Evolutionary conservation across 1,139 yeast genomes (phyloP), one percentile per base, ranked within the genome.

Genomic region (Pneumocystis oryctolagi): DNA sequence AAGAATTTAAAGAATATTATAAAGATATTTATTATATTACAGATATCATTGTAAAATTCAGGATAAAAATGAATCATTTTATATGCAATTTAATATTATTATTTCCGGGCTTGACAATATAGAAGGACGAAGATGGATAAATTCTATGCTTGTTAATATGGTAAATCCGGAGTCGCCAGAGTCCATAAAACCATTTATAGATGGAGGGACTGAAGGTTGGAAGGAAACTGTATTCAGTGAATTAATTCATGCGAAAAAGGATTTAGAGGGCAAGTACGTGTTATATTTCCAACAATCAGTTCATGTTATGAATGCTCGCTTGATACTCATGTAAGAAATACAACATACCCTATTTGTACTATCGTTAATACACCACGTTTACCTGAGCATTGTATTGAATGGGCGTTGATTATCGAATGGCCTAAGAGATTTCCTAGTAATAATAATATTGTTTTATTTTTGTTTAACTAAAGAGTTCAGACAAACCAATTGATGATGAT

Each of bases 221-320:
- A 25, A 47, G 64, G 65, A 8, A 31, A 35, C 9, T 31, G 14
- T 1, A 53, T 25, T 20, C 12, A 12, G 16, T 20, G 20, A 39
- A 14, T 14, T 6, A 2, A 25, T n/a, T 32, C 8, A 20, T 18
- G 20, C 39, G 20, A 25, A 9, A 6, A 32, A 47, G 97, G 97
- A 0, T 86, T 92, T 70, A 80, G 88, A 67, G 98, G 98, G 3
- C 97, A 92, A 71, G 83, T 90, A 18, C 84, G 96, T 70, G 87
- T 89, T 12, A 89, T 90, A 57, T 74, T 89, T 20, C 97, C 98
- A 0, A 83, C 90, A 0, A 73, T 89, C 39, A 82, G 92, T 0
- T 85, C 96, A 0, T 92, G 98, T 74, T 90, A 89, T 75, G 97
- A 92, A 72, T 92, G 98, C 71, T 87, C 96, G 1, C 77, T 88